Percentiles rank a stretch among this genome's conserved stretches.
Conservation (phyloP, 257 asterid genomes). For the Solanum bukasovii region DNA sequence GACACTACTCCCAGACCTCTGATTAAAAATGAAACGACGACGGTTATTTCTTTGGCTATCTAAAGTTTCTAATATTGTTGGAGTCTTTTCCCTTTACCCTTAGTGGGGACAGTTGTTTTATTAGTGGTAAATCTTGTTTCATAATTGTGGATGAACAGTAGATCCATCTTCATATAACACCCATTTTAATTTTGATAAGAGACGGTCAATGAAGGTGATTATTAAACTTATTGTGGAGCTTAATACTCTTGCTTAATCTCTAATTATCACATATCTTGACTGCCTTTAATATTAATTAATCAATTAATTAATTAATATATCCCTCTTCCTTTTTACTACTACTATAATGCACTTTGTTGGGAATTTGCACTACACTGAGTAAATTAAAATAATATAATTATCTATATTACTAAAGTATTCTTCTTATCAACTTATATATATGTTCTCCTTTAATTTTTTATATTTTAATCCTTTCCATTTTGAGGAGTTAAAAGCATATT, state of each 20-base stretch:
- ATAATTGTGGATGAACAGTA: neutral
- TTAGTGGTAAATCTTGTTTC: neutral
- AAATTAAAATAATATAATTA: neutral
- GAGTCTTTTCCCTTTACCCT: neutral
- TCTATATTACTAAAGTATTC: neutral
- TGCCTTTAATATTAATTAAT: neutral
- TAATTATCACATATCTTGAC: conserved; percentile 11
- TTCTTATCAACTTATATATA: neutral
- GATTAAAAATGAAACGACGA: neutral
- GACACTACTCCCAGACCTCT: neutral
- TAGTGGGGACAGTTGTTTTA: neutral
- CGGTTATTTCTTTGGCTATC: neutral
- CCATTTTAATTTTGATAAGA: neutral
- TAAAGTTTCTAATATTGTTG: neutral
- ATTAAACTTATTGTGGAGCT: neutral
- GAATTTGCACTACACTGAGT: neutral
- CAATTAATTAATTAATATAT: neutral
- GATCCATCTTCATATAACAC: neutral
- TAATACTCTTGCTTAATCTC: neutral
- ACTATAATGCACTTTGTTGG: neutral
- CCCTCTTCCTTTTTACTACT: neutral
- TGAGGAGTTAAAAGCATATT: neutral
- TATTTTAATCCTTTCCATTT: neutral
- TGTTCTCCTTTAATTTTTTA: neutral
- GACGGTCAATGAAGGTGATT: neutral